Conservation (phyloP, 176 grass and related monocot genomes). For the Oryza officinalis region DNA sequence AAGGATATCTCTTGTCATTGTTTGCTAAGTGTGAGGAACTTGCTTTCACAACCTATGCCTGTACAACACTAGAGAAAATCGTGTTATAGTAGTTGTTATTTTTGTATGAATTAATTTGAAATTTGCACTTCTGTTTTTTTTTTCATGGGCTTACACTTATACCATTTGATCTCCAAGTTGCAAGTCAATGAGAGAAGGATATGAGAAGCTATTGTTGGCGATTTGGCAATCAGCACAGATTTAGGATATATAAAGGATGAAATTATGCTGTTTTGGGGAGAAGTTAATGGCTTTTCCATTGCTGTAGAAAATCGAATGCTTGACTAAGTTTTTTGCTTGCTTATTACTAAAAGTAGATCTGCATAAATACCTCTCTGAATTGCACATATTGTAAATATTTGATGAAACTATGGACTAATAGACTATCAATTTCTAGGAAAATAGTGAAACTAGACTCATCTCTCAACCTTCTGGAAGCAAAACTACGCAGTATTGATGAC, state of each 20-base stretch:
- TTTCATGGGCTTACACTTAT: too few relatives aligned
- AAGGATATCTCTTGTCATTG: background rate
- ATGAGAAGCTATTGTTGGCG: background rate
- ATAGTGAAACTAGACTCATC: slow-evolving; percentile 41
- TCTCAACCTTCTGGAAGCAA: slow-evolving; percentile 44
- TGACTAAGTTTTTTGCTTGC: background rate
- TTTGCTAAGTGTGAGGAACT: background rate
- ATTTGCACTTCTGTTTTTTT: background rate
- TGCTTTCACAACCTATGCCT: background rate
- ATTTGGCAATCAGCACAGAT: background rate
- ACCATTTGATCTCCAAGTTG: too few relatives aligned
- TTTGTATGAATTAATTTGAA: background rate
- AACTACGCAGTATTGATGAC: slow-evolving; percentile 31
- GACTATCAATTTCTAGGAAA: slow-evolving; percentile 15
- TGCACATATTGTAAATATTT: background rate
- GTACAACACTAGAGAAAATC: background rate
- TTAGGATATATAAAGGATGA: background rate
- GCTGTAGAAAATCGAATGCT: background rate
- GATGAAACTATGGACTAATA: background rate
- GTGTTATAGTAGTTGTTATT: background rate
- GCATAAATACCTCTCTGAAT: background rate
- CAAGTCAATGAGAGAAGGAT: background rate
- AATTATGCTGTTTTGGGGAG: background rate
- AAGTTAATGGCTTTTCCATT: background rate
- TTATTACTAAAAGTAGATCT: background rate